Evolutionary conservation across 228 moss, liverwort and hornwort species (phyloP).

Genomic region (Sphagnum fallax): DNA sequence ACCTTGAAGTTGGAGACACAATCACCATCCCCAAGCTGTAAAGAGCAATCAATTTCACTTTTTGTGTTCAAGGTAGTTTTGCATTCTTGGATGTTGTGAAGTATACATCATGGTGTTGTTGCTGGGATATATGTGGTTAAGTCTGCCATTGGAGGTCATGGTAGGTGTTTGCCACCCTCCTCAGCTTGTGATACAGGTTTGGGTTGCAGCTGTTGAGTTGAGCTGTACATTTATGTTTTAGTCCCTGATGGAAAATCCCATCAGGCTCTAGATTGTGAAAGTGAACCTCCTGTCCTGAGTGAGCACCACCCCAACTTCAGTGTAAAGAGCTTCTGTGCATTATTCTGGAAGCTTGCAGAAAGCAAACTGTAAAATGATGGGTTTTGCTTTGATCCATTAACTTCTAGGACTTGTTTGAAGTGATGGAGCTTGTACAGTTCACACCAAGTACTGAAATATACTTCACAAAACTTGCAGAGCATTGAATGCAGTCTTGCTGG

Average conservation of each 20-base stretch:
- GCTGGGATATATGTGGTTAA: neutral
- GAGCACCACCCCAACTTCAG: neutral
- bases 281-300: neutral
- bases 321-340: conserved; percentile 20
- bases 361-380: conserved; percentile 19
- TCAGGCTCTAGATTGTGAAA: conserved; percentile 10
- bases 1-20: conserved; percentile 32
- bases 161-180: neutral
- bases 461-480: too few relatives aligned
- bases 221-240: neutral
- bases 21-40: conserved; percentile 26
- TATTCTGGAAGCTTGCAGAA: conserved; percentile 6
- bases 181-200: conserved; percentile 11
- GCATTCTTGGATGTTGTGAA: neutral
- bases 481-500: too few relatives aligned
- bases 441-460: too few relatives aligned
- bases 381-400: too few relatives aligned
- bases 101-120: neutral
- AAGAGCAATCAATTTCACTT: neutral
- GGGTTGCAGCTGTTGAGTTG: conserved; percentile 13
- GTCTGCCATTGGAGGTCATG: neutral
- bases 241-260: conserved; percentile 12
- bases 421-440: too few relatives aligned
- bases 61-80: neutral
- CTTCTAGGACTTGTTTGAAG: too few relatives aligned